Evolutionary conservation across 108 stramenopile genomes (phyloP).

Genomic region (Cylindrotheca fusiformis): DNA sequence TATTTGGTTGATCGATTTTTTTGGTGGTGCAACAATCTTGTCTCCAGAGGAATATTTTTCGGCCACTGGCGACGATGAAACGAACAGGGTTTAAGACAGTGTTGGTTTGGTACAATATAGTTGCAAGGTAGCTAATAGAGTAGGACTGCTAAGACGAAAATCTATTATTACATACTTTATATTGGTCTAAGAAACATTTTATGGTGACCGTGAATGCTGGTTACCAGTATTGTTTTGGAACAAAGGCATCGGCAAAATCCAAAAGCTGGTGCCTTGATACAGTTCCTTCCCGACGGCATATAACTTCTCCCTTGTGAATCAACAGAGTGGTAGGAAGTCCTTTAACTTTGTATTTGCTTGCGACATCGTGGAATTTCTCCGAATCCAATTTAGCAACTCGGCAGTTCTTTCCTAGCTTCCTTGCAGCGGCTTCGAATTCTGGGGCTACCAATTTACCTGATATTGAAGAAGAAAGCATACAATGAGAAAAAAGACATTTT

Average conservation of each 20-base stretch:
- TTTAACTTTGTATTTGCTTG: slow-evolving; percentile 45
- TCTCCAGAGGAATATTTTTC: slow-evolving; percentile 41
- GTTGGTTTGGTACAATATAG: no score
- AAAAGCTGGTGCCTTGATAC: slow-evolving; percentile 61
- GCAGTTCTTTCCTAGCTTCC: slow-evolving; percentile 52
- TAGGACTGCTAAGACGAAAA: no score
- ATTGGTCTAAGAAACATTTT: no score
- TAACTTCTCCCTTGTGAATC: slow-evolving; percentile 55
- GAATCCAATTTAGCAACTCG: slow-evolving; percentile 82
- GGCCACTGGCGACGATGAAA: background rate
- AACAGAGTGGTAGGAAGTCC: slow-evolving; percentile 61
- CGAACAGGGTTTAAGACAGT: no score
- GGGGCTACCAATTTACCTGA: slow-evolving; percentile 63
- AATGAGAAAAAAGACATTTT: no score
- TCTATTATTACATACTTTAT: no score
- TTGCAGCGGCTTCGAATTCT: slow-evolving; percentile 59
- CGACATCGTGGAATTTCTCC: slow-evolving; percentile 59
- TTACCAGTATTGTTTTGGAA: background rate
- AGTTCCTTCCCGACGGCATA: slow-evolving; percentile 80
- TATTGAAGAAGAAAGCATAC: no score
- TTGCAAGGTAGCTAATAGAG: no score
- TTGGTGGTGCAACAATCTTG: slow-evolving; percentile 60
- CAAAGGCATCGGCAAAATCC: slow-evolving; percentile 30
- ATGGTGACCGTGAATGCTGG: no score
- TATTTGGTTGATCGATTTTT: slow-evolving; percentile 69